phyloP scores from a whole-genome alignment of 805 yeast genomes.

The Wickerhamiella vanderwaltii region DNA sequence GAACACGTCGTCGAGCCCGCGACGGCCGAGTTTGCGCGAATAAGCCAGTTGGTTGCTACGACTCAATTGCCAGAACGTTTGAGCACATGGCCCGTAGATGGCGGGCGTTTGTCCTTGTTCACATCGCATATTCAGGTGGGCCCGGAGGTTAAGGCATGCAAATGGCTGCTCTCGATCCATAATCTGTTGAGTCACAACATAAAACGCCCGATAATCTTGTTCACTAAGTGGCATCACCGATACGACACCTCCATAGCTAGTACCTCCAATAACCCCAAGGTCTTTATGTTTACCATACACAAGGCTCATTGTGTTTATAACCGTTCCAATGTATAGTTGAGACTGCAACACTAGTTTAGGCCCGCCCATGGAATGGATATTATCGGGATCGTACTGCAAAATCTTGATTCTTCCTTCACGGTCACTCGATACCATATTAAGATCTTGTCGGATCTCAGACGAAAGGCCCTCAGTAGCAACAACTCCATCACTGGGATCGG shows the following conservation, averaged over 20 bases:
- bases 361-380: constrained; percentile 70
- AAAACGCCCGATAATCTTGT: constrained; percentile 62
- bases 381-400: constrained; percentile 84
- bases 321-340: constrained; percentile 55
- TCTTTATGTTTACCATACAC: constrained; percentile 23
- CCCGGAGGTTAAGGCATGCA: constrained; percentile 68
- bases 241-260: constrained; percentile 68
- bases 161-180: constrained; percentile 60
- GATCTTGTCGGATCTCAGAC: constrained; percentile 35
- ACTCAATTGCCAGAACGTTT: constrained; percentile 21
- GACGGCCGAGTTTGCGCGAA: constrained; percentile 24
- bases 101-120: constrained; percentile 17
- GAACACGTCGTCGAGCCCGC: constrained; percentile 22
- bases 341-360: constrained; percentile 58
- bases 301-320: constrained; percentile 24
- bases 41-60: constrained; percentile 20
- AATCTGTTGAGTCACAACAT: constrained; percentile 77
- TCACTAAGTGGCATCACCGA: constrained; percentile 67
- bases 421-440: constrained; percentile 59
- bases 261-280: constrained; percentile 52
- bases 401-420: constrained; percentile 53
- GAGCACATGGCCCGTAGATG: constrained; percentile 23
- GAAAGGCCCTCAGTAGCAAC: constrained; percentile 39
- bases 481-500: constrained; percentile 65
- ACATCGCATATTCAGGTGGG: constrained; percentile 21